Conservation (phyloP, 306 rosid genomes). For the Arachis hypogaea region DNA sequence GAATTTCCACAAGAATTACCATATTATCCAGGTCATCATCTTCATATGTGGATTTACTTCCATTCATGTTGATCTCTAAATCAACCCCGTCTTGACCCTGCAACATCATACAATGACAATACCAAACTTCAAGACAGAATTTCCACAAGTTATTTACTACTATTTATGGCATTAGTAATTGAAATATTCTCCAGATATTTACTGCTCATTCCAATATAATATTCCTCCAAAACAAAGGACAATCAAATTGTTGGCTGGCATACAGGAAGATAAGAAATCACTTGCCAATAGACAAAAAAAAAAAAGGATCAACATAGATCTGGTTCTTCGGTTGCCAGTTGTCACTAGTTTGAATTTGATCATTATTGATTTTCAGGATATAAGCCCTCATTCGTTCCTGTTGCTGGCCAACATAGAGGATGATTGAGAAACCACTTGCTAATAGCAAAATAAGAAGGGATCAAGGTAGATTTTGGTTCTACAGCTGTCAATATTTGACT, state of each 20-base stretch:
- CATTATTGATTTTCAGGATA: too few species aligned
- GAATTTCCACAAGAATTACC: conserved; percentile 46
- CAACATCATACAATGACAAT: conserved; percentile 37
- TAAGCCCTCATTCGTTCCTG: conserved; percentile 9
- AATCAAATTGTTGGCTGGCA: conserved; percentile 22
- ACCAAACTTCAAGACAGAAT: conserved; percentile 29
- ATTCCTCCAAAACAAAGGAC: conserved; percentile 31
- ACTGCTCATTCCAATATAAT: conserved; percentile 23
- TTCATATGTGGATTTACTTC: conserved; percentile 68
- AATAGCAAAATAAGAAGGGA: conserved; percentile 14
- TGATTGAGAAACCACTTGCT: conserved; percentile 22
- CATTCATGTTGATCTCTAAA: conserved; percentile 89
- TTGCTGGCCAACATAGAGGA: conserved; percentile 20
- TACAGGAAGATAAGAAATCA: conserved; percentile 28
- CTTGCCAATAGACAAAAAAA: conserved; percentile 10
- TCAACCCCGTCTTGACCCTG: conserved; percentile 95
- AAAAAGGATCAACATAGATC: background rate
- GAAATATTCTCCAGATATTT: conserved; percentile 8
- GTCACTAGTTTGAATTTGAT: too few species aligned
- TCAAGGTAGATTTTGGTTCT: background rate
- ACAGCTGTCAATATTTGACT: background rate
- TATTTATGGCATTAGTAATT: background rate
- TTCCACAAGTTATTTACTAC: background rate
- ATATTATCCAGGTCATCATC: conserved; percentile 90
- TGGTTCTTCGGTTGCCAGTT: background rate